Evolutionary conservation across 116 monocot genomes (phyloP).

Genomic region (Posidonia oceanica): DNA sequence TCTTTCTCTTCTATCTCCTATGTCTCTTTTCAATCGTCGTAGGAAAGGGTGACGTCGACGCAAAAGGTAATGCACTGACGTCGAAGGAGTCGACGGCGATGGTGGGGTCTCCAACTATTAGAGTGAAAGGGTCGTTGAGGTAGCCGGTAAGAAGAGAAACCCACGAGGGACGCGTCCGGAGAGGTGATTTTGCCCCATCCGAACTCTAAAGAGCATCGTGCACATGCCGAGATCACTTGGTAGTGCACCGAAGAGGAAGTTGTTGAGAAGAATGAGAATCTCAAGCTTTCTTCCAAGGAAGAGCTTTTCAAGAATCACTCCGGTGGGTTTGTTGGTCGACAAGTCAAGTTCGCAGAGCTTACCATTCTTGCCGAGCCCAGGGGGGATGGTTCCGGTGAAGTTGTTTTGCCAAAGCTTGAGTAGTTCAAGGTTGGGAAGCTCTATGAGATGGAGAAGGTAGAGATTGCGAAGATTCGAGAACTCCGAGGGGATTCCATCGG

Average conservation of each 20-base stretch:
- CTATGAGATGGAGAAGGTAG: slow-evolving; percentile 44
- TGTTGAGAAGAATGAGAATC: slow-evolving; percentile 77
- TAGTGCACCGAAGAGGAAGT: slow-evolving; percentile 83
- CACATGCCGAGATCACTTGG: slow-evolving; percentile 66
- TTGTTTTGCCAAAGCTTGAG: slow-evolving; percentile 90
- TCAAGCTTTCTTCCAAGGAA: slow-evolving; percentile 39
- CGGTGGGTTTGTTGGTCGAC: slow-evolving; percentile 85
- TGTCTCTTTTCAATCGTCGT: too few species aligned
- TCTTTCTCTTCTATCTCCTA: too few species aligned
- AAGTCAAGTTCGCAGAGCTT: slow-evolving; percentile 57
- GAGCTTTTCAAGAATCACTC: slow-evolving; percentile 33
- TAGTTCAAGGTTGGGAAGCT: slow-evolving; percentile 42
- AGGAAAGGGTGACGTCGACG: too few species aligned
- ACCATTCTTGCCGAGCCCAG: slow-evolving; percentile 35
- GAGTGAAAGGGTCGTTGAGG: too few species aligned
- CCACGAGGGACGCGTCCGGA: slow-evolving; percentile 5
- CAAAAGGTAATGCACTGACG: too few species aligned
- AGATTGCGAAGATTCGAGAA: slow-evolving; percentile 38
- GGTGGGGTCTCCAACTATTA: too few species aligned
- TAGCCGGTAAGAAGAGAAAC: slow-evolving; percentile 55
- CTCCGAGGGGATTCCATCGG: slow-evolving; percentile 66
- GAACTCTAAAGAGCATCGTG: slow-evolving; percentile 42
- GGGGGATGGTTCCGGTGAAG: slow-evolving; percentile 72
- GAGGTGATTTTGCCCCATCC: slow-evolving; percentile 75
- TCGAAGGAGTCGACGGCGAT: too few species aligned